Evolutionary conservation across 345 rosid genomes (phyloP).

Genomic region (Firmiana major): DNA sequence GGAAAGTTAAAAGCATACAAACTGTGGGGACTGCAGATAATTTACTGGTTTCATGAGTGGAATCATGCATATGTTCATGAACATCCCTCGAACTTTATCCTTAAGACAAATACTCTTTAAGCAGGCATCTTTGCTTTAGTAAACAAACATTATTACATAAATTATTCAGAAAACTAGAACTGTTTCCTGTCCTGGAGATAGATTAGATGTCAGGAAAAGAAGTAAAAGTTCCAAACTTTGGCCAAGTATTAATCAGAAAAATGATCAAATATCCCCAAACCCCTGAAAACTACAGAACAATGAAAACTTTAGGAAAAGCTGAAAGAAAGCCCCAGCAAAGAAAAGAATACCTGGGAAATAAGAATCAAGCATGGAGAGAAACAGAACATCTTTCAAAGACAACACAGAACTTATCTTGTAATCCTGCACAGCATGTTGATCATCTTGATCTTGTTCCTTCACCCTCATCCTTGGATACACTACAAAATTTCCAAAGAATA

Average conservation of each 20-base stretch:
- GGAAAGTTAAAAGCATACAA: neutral
- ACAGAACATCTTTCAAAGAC: constrained; percentile 47
- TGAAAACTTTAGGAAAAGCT: neutral
- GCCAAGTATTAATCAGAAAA: neutral
- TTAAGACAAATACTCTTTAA: neutral
- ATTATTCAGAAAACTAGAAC: neutral
- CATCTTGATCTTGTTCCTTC: constrained; percentile 29
- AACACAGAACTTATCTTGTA: constrained; percentile 34
- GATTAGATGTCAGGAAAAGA: neutral
- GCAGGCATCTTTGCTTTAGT: neutral
- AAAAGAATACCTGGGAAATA: constrained; percentile 35
- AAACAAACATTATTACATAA: neutral
- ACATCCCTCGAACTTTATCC: neutral
- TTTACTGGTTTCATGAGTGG: neutral
- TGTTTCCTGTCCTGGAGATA: neutral
- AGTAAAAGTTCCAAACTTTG: neutral
- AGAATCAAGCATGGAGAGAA: constrained; percentile 43
- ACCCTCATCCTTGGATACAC: constrained; percentile 69
- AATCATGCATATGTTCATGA: neutral
- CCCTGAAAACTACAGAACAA: neutral
- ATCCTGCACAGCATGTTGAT: constrained; percentile 19
- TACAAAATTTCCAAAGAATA: constrained; percentile 7
- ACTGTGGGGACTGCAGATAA: neutral
- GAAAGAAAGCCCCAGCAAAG: neutral
- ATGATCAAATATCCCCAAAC: neutral